These are phyloP conservation scores for Pichia eremophila DNA, from an alignment of 805 yeast genomes.

Conservation along the genomic window DNA sequence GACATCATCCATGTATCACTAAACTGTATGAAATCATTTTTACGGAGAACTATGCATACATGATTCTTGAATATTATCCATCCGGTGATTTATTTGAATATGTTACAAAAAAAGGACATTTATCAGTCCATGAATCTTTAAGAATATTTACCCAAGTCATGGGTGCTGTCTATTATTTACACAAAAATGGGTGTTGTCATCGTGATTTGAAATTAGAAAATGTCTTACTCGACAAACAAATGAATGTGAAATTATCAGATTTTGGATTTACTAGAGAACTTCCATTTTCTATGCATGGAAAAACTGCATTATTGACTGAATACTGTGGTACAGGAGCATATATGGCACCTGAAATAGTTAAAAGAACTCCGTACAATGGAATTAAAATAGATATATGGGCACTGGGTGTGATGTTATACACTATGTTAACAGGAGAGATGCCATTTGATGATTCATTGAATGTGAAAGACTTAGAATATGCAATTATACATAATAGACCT, in stretches of 20 bases:
- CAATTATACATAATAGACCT: constrained; percentile 62
- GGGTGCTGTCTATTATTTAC: constrained; percentile 70
- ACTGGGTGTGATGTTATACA: constrained; percentile 78
- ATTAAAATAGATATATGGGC: constrained; percentile 86
- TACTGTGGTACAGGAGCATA: constrained; percentile 92
- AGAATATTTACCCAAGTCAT: constrained; percentile 55
- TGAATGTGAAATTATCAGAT: constrained; percentile 72
- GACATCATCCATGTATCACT: constrained; percentile 71
- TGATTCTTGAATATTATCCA: constrained; percentile 85
- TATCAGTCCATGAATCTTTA: constrained; percentile 42
- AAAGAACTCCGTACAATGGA: constrained; percentile 65
- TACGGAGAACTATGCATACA: constrained; percentile 72
- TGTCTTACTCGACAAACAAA: constrained; percentile 50
- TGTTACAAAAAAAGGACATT: constrained; percentile 41
- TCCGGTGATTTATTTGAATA: constrained; percentile 69
- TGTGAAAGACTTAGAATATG: constrained; percentile 51
- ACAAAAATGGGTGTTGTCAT: constrained; percentile 74
- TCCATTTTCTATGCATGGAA: constrained; percentile 21
- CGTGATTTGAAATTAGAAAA: constrained; percentile 94
- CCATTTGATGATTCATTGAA: constrained; percentile 75
- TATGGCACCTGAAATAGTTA: constrained; percentile 91
- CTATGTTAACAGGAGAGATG: constrained; percentile 76
- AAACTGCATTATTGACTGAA: constrained; percentile 48
- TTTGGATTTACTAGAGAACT: constrained; percentile 89
- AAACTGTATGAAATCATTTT: constrained; percentile 77